Base-by-base conservation (phyloP, 2,329 filamentous ascomycete genomes). In the Colletotrichum orchidophilum region DNA sequence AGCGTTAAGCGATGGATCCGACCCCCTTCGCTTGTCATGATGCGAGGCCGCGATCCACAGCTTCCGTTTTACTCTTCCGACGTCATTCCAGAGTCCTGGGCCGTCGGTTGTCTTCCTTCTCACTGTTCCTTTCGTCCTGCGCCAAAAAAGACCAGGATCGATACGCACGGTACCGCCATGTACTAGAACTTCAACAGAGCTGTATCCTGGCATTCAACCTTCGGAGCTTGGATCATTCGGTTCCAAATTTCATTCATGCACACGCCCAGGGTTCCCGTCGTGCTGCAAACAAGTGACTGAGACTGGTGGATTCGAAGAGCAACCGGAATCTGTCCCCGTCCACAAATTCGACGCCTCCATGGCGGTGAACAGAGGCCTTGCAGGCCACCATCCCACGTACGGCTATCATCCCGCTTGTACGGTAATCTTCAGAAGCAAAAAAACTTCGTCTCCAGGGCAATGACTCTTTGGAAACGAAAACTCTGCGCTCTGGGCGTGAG, bases 341-440 rank as follows among this genome's bases (percentile, higher is more conserved):
- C 68, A 71, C 68, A 71, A 58, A 63, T 58, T 29, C 58, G 35
- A 68, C 64, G 68, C 35, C 68, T 59, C 50, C 39, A 67, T 71
- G 68, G 68, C 68, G 68, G 68, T 71, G 68, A 71, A 63, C 64
- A 55, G 64, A 68, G 57, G 58, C 52, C 68, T 33, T 71, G 68
- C 68, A 71, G 66, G 42, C 49, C 21, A 52, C 64, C 58, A 68
- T 68, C 60, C 68, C 68, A 68, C 64, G 63, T 59, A 50, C 53
- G 64, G 64, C 57, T 54, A 57, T 68, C 68, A 58, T 68, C 29
- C 65, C 66, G 70, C 39, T 31, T 53, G 33, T 53, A 55, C 33
- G 29, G 39, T 54, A 69, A 33, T 72, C 53, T 26, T 57, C 46
- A 64, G 60, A 72, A 64, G 59, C 31, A 61, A 55, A 42, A 55